phyloP scores from a whole-genome alignment of 371 early-diverging fungal species.

The Homolaphlyctis polyrhiza region DNA sequence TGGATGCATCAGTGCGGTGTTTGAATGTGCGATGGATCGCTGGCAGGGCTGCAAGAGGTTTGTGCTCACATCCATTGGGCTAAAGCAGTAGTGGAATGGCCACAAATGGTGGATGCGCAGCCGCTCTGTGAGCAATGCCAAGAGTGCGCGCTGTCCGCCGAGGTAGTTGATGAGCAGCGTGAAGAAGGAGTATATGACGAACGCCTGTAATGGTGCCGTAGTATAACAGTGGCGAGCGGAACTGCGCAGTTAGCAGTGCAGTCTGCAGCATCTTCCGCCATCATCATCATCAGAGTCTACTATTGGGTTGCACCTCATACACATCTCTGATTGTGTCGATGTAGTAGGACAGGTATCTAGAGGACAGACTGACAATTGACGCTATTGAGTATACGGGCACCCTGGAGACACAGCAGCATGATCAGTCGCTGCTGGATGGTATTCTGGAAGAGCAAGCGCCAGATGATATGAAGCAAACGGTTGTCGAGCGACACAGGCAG shows the following conservation, averaged over 20 bases:
- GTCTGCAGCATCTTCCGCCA: too few species aligned
- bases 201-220: constrained; percentile 53
- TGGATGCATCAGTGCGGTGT: too few species aligned
- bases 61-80: constrained; percentile 73
- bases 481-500: background rate
- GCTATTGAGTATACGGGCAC: constrained; percentile 89
- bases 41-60: too few species aligned
- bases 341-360: constrained; percentile 72
- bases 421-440: background rate
- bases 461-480: too few species aligned
- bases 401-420: too few species aligned
- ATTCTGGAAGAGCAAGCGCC: background rate
- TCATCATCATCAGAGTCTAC: too few species aligned
- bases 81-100: constrained; percentile 71
- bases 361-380: constrained; percentile 73
- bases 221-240: background rate
- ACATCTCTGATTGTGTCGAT: constrained; percentile 90
- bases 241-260: background rate
- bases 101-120: constrained; percentile 75
- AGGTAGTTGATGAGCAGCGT: constrained; percentile 81
- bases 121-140: constrained; percentile 68
- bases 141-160: constrained; percentile 86
- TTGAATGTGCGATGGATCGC: too few species aligned
- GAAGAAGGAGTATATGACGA: constrained; percentile 95
- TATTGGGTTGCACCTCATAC: constrained; percentile 90